Evolutionary conservation across 495 filamentous ascomycete genomes (phyloP).

Genomic region (Articulospora tetracladia): DNA sequence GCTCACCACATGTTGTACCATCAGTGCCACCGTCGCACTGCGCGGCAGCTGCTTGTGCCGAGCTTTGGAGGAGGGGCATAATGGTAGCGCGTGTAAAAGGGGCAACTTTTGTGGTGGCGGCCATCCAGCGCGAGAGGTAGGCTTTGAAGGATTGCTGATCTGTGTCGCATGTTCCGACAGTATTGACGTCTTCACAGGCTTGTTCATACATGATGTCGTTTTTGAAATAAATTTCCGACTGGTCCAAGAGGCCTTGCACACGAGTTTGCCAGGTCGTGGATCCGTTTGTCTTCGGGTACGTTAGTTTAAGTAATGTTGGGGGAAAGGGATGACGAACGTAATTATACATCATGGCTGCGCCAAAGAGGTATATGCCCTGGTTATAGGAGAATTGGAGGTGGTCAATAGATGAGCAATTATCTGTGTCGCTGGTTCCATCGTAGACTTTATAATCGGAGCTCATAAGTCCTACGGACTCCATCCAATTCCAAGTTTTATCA

Average conservation of each 20-base stretch:
- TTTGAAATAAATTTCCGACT: conserved; percentile 42
- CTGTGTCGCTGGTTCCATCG: conserved; percentile 63
- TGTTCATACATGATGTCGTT: conserved; percentile 62
- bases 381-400: conserved; percentile 72
- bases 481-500: conserved; percentile 72
- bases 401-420: conserved; percentile 60
- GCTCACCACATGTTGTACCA: conserved; percentile 60
- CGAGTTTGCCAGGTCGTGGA: conserved; percentile 23
- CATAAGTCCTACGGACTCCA: conserved; percentile 57
- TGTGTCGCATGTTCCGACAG: conserved; percentile 51
- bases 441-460: conserved; percentile 56
- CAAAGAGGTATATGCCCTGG: conserved; percentile 65
- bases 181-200: conserved; percentile 61
- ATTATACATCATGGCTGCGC: conserved; percentile 77
- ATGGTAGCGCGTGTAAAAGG: conserved; percentile 59
- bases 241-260: conserved; percentile 14
- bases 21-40: conserved; percentile 57
- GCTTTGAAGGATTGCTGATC: conserved; percentile 85
- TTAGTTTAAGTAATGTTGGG: neutral
- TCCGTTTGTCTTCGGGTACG: conserved; percentile 26
- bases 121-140: conserved; percentile 79
- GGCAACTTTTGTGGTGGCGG: conserved; percentile 61
- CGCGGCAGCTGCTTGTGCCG: conserved; percentile 60
- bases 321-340: conserved; percentile 38
- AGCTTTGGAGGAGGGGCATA: conserved; percentile 59